Base-by-base conservation (phyloP, 352 stramenopile genomes). In the Globisporangium nodosum region DNA sequence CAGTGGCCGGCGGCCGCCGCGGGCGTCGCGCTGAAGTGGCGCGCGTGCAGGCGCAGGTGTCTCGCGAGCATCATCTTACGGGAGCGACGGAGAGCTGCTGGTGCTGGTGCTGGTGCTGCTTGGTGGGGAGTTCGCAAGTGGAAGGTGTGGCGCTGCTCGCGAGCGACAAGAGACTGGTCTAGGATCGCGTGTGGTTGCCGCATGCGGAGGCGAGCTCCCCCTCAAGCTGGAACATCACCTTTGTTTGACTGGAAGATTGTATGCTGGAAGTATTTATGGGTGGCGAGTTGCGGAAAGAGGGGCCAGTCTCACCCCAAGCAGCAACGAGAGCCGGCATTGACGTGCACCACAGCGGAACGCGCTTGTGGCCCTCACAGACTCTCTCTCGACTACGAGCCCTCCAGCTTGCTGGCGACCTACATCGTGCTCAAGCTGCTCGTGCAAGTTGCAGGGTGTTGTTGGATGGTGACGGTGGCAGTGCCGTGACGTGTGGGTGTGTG, bases 1-100 rank as follows among this genome's bases (percentile, higher is more conserved):
- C 85, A 94, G 53, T 84, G 70, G 51, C 68, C 70, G 49, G 70
- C 62, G 49, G 71, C 56, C 24, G 72, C 61, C 37, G 73, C 68
- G 47, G 76, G 43, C n/a, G 43, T 48, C 18, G 50, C 72, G 60
- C 67, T 72, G 58, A 91, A 76, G 54, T 63, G 56, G 56, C 76
- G 78, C 56, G 60, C 56, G 51, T 71, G 66, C 60, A 78, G 37
- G 49, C 71, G 54, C 55, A 70, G 43, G 49, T 64, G 65, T 60
- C 64, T 51, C 13, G 66, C 43, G 47, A 85, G 60, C 73, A 82
- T 85, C 56, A 52, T 68, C n/a, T 0, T 46, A 5, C 35, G 12
- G 35, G 35, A 15, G 33, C 33, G 33, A 37, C 33, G 35, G 35
- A 42, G 35, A 11, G 33, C 33, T 37, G 33, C 33, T 37, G 33